Evolutionary conservation across 371 early-diverging fungal species (phyloP), one percentile per base, ranked within the genome.

Genomic region (Lichtheimia hyalospora): DNA sequence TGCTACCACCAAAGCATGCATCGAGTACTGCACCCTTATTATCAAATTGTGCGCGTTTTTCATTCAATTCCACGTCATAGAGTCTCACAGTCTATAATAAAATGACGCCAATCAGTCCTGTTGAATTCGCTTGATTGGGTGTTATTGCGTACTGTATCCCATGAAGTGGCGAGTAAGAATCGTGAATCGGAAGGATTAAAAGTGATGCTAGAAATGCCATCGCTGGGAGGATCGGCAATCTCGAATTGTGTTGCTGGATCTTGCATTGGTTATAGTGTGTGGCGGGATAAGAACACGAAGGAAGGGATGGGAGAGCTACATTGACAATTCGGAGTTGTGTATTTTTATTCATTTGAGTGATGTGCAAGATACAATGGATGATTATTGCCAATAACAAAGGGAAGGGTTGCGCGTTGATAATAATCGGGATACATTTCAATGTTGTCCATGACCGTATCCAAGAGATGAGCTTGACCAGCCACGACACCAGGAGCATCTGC

Each of bases 171-270:
- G 40, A 93, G 79, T 20, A 97, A 74, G 16, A 84, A 63, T 20
- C 69, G 67, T 14, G 87, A 77, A 54, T 87, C 85, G 10, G 69
- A 68, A 13, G 89, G 89, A 62, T 79, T 74, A 68, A 96, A 97
- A 3, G 60, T 66, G 7, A 96, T 69, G 8, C 79, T 72, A 2
- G 93, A 86, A 54, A 97, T 93, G 41, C 92, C 95, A 71, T 96
- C 97, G 12, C 71, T 72, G n/a, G 96, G 96, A 23, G 93, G 89
- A 58, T 92, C 83, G 52, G 66, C 61, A n/a, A 96, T 77, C 70
- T 92, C 90, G 62, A 75, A 84, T 66, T 91, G 84, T 24, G 70
- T 28, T 46, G 55, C 18, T 25, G 50, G 54, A 54, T 68, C 68
- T 56, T 66, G 66, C 66, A 66, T 66, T 49, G 20, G 24, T 23